Evolutionary conservation across 257 asterid species (phyloP), one percentile per base, ranked within the genome.

Genomic region (Haberlea rhodopensis): DNA sequence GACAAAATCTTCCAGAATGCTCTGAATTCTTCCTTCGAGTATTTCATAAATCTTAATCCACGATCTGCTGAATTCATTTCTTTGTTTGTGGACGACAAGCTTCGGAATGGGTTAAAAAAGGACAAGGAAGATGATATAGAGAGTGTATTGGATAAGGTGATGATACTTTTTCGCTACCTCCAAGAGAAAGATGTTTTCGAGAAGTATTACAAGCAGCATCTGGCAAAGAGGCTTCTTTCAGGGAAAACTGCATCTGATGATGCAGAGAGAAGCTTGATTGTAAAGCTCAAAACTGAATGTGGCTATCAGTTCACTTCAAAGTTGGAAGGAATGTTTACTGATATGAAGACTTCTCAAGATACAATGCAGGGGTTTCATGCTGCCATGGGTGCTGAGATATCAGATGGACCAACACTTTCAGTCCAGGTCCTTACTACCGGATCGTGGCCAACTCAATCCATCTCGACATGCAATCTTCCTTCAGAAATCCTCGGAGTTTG

Each of bases 171-270:
- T 59, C 84, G 86, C 9, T 85, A 82, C 70, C 84, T 85, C 11
- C 88, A 85, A 63, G 91, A 85, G 80, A 85, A 85, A 68, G 91
- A 85, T 29, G 84, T 85, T 3, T 85, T 85, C 11, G 91, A 85
- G 65, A 85, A 82, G 60, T 82, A 85, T 67, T 82, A 85, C 74
- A 85, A 85, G 40, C 84, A 85, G 15, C 91, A 85, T 72, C 63
- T 85, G 68, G 91, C 88, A 8, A 85, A 82, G 67, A 65, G 91
- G 20, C 86, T 84, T 19, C 65, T 84, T 37, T 84, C 86, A 0
- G 86, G 86, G 9, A 84, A 79, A 71, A 84, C 86, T 0, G 61
- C 68, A 13, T 82, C 91, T 2, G 88, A 80, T 48, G 91, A 85
- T 67, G 85, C 86, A 0, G 87, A 82, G 74, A 74, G 91, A 65